Evolutionary conservation across 352 stramenopile species (phyloP).

Genomic region (Globisporangium splendens): DNA sequence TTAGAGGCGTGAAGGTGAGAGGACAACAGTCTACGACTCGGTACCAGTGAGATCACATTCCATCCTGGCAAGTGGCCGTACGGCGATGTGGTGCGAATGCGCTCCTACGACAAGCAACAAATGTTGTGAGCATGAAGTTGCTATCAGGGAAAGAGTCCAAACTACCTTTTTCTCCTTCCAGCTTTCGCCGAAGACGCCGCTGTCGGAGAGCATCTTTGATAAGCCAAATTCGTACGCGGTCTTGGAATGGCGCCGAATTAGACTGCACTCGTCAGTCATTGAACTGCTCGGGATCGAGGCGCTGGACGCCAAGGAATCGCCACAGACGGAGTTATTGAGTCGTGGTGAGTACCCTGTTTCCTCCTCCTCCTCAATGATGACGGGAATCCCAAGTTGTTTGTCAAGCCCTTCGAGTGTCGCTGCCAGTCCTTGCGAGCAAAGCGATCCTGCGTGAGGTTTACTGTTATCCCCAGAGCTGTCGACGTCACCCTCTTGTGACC

Average conservation of each 20-base stretch:
- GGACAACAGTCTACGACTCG: not conserved
- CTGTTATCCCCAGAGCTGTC: constrained; percentile 10
- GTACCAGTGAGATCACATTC: constrained; percentile 90
- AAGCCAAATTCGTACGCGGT: constrained; percentile 66
- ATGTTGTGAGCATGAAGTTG: not conserved
- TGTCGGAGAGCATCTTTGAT: constrained; percentile 56
- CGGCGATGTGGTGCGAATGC: constrained; percentile 84
- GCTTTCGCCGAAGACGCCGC: constrained; percentile 87
- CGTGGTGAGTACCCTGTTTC: not conserved
- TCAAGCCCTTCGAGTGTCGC: constrained; percentile 8
- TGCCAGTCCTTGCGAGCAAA: not conserved
- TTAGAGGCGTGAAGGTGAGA: not conserved
- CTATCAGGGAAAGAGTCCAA: not conserved
- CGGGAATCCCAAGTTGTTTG: constrained; percentile 8
- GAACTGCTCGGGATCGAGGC: constrained; percentile 9
- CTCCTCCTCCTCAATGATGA: not conserved
- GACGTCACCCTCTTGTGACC: constrained; percentile 8
- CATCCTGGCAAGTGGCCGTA: constrained; percentile 85
- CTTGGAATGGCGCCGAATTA: constrained; percentile 60
- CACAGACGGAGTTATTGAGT: not conserved
- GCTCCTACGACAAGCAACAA: constrained; percentile 29
- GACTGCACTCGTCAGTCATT: constrained; percentile 18
- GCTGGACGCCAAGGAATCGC: not conserved
- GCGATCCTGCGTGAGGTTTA: not conserved
- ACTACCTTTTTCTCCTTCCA: constrained; percentile 92